phyloP scores from a whole-genome alignment of 75 land plant species.

The Cryptomeria japonica region DNA sequence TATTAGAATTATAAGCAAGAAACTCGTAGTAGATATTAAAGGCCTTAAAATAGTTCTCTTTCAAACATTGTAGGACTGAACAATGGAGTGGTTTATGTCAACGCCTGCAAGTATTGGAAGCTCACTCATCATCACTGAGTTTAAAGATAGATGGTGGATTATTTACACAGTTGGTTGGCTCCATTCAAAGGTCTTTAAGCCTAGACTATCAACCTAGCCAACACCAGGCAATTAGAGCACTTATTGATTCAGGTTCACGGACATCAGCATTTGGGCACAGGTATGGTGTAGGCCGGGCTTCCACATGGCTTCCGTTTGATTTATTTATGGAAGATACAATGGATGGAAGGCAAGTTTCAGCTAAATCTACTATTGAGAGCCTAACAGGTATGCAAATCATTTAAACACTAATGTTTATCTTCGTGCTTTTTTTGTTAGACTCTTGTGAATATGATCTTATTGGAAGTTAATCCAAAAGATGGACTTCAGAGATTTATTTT shows the following conservation, averaged over 20 bases:
- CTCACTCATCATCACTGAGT: constrained; percentile 49
- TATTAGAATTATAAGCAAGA: not conserved
- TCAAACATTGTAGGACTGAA: constrained; percentile 46
- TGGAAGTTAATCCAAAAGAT: not conserved
- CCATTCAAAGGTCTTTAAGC: constrained; percentile 36
- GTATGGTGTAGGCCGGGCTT: constrained; percentile 57
- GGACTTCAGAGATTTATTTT: not conserved
- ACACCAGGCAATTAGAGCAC: constrained; percentile 32
- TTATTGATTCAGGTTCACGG: constrained; percentile 43
- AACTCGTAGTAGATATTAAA: not conserved
- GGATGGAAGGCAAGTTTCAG: constrained; percentile 64
- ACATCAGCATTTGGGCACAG: constrained; percentile 45
- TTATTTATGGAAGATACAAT: constrained; percentile 75
- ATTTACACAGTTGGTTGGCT: constrained; percentile 39
- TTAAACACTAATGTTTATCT: not conserved
- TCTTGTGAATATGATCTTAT: not conserved
- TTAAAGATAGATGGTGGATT: constrained; percentile 42
- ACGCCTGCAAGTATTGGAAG: constrained; percentile 46
- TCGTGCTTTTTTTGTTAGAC: not conserved
- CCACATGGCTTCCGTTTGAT: constrained; percentile 91
- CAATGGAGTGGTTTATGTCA: constrained; percentile 60
- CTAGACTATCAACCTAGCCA: constrained; percentile 41
- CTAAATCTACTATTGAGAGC: constrained; percentile 65
- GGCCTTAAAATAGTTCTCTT: not conserved
- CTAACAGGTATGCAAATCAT: constrained; percentile 53